Percentiles rank a stretch among this genome's conserved stretches.
Evolutionary conservation across 1,284 basidiomycete genomes (phyloP).

Genomic region (Mycosarcoma maydis): DNA sequence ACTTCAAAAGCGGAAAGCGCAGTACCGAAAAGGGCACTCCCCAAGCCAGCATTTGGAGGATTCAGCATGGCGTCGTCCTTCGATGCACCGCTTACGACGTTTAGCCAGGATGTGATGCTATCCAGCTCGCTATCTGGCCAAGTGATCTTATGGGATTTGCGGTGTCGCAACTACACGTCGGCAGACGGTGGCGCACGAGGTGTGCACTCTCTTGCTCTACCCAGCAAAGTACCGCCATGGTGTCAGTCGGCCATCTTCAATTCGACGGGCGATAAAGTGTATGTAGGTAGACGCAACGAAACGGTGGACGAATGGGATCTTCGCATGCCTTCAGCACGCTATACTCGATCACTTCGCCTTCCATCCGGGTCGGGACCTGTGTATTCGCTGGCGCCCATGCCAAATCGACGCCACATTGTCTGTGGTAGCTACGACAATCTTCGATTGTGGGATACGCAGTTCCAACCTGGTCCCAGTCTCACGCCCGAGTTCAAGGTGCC

Average conservation of each 20-base stretch:
- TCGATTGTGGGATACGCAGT: conserved; percentile 89
- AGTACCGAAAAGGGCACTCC: conserved; percentile 40
- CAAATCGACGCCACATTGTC: conserved; percentile 87
- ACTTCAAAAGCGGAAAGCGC: conserved; percentile 5
- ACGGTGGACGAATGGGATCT: conserved; percentile 95
- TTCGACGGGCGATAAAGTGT: conserved; percentile 84
- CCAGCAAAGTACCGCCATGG: conserved; percentile 92
- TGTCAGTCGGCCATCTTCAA: conserved; percentile 81
- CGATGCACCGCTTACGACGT: conserved; percentile 67
- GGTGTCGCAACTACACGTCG: conserved; percentile 71
- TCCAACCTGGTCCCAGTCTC: conserved; percentile 69
- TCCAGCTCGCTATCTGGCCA: conserved; percentile 92
- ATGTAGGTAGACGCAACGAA: conserved; percentile 89
- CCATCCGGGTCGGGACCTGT: conserved; percentile 90
- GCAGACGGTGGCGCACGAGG: conserved; percentile 69
- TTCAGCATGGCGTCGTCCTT: conserved; percentile 54
- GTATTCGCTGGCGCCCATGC: conserved; percentile 87
- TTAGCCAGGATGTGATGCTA: conserved; percentile 85
- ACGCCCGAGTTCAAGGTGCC: conserved; percentile 70
- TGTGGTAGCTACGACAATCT: conserved; percentile 93
- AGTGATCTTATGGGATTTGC: conserved; percentile 87
- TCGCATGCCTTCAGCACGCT: conserved; percentile 50
- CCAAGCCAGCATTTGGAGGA: conserved; percentile 61
- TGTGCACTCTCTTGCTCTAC: conserved; percentile 84
- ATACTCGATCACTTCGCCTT: conserved; percentile 83